Evolutionary conservation across 805 yeast genomes (phyloP), one percentile per base, ranked within the genome.

Genomic region (Yarrowia sp.): DNA sequence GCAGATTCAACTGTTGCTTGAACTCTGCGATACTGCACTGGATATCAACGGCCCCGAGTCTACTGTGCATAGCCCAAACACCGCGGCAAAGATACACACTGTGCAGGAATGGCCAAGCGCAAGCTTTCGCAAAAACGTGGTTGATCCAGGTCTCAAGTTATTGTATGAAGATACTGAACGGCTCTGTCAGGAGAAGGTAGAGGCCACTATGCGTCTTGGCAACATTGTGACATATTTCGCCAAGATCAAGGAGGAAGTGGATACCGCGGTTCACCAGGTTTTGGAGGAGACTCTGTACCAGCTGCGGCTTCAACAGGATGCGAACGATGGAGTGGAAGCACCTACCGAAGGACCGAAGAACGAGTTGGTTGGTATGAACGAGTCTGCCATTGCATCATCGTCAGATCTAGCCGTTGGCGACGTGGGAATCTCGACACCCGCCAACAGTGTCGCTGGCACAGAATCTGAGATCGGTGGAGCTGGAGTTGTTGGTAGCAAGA

Each of bases 221-320:
- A 87, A 91, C 64, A 82, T 90, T 2, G 77, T 89, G 64, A 83
- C 86, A 62, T 90, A 87, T 71, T 84, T 88, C 19, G 87, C 87
- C 65, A 86, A 84, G 67, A 84, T 91, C 55, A 87, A 89, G 60
- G 82, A 80, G 59, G 97, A 92, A 72, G 88, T 90, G 3, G 94
- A 90, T 69, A 79, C 74, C 19, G 75, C 84, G 68, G 91, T 91
- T 2, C 73, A 88, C 25, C 73, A 77, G 35, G 77, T 86, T 1
- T 88, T 92, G 3, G 75, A 79, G 22, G 84, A 84, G 33, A 86
- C 94, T 0, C 80, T 38, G 29, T 55, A 55, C 22, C 61, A 55
- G 21, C 33, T 55, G 22, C 24, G 61, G 7, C 13, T 55, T 8
- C 61, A 55, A 22, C 46, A 39, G 29, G 47, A 38, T 25, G 61